Evolutionary conservation across 140 eudicot species (phyloP).

Genomic region (Flaveria floridana): DNA sequence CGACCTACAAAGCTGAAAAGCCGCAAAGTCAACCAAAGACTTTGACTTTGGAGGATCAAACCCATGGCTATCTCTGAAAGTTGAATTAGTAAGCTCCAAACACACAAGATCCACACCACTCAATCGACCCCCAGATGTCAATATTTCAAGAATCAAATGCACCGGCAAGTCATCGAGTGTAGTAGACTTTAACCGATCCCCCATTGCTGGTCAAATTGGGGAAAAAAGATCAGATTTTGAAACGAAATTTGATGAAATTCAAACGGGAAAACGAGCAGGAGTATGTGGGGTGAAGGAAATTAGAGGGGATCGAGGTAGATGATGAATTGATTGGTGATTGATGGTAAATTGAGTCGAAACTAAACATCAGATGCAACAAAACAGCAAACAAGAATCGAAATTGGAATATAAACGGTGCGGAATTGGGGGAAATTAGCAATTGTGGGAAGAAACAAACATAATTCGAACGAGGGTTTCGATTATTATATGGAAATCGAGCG

Average conservation of each 20-base stretch:
- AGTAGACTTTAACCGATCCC: constrained; percentile 47
- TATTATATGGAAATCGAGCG: too few species aligned
- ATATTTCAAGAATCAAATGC: constrained; percentile 75
- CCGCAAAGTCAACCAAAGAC: constrained; percentile 80
- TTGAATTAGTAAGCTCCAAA: constrained; percentile 58
- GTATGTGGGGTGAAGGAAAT: constrained; percentile 48
- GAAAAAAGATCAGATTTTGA: constrained; percentile 43
- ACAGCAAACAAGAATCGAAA: constrained; percentile 1
- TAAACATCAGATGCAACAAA: constrained; percentile 54
- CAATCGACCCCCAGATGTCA: constrained; percentile 68
- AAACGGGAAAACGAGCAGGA: constrained; percentile 39
- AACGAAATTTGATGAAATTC: constrained; percentile 51
- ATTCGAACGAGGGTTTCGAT: too few species aligned
- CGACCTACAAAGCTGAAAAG: constrained; percentile 59
- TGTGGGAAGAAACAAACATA: too few species aligned
- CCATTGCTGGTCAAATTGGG: constrained; percentile 35
- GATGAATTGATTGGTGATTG: constrained; percentile 16
- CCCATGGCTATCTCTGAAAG: constrained; percentile 45
- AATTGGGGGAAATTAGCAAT: constrained; percentile 14
- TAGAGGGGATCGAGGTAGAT: constrained; percentile 22
- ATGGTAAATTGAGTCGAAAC: constrained; percentile 36
- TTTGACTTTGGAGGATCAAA: constrained; percentile 45
- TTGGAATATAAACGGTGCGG: not conserved
- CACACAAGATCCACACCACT: constrained; percentile 68
- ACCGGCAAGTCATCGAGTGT: constrained; percentile 72